Conservation (phyloP, 1,139 yeast genomes). For the Taphrina communis region DNA sequence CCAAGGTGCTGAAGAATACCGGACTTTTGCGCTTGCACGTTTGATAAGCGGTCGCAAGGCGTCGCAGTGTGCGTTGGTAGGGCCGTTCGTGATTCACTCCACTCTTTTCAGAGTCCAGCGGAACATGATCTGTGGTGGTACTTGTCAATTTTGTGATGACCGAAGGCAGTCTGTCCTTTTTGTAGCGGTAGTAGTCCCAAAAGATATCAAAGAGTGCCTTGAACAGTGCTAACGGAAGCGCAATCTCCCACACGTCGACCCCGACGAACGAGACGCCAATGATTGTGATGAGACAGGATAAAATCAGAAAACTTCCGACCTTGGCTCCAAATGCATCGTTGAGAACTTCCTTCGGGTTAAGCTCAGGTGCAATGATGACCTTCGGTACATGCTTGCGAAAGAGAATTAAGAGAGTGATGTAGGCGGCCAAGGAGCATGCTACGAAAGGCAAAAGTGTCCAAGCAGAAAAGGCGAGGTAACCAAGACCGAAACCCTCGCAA, state of each 20-base stretch:
- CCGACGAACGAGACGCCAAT: constrained; percentile 40
- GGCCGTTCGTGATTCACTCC: not conserved
- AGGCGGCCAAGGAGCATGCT: constrained; percentile 34
- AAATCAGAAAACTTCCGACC: constrained; percentile 30
- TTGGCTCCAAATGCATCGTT: constrained; percentile 39
- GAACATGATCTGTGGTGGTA: not conserved
- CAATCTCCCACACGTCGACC: constrained; percentile 41
- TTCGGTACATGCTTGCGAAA: constrained; percentile 37
- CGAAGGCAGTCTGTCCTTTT: constrained; percentile 27
- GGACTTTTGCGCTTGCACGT: constrained; percentile 15
- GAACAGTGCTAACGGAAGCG: constrained; percentile 36
- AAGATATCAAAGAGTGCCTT: constrained; percentile 36
- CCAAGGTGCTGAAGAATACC: constrained; percentile 32
- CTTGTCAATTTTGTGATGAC: constrained; percentile 1
- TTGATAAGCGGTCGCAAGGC: not conserved
- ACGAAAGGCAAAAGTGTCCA: constrained; percentile 39
- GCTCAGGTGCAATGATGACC: constrained; percentile 35
- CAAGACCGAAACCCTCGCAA: constrained; percentile 41
- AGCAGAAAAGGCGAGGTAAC: constrained; percentile 39
- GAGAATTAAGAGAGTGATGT: constrained; percentile 17
- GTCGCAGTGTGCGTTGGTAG: not conserved
- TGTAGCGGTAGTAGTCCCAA: constrained; percentile 38
- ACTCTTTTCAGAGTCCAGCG: not conserved
- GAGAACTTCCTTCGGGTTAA: constrained; percentile 39
- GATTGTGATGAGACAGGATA: constrained; percentile 31